Conservation (phyloP, 2,329 filamentous ascomycete species). For the Pseudogymnoascus sp. region DNA sequence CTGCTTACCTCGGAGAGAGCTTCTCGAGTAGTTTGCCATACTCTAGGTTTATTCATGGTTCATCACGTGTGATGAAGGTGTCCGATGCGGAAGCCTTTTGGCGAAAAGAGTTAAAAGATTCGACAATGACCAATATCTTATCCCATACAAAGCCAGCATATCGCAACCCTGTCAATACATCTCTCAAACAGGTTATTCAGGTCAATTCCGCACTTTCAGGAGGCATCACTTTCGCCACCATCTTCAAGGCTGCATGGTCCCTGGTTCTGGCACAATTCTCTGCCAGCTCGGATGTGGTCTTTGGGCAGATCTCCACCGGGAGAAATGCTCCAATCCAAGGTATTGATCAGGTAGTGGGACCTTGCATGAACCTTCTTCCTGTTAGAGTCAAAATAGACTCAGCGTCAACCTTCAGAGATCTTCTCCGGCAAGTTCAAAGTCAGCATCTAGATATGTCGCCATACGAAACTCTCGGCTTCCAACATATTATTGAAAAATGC, state of each 20-base stretch:
- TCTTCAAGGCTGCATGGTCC: constrained; percentile 30
- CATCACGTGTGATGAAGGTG: not conserved
- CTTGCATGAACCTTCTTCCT: constrained; percentile 37
- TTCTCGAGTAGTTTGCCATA: not conserved
- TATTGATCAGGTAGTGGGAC: constrained; percentile 35
- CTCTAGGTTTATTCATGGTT: not conserved
- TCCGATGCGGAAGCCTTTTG: not conserved
- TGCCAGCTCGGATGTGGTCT: constrained; percentile 32
- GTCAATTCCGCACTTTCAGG: not conserved
- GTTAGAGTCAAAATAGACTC: constrained; percentile 27
- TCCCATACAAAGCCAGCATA: not conserved
- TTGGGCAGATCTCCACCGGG: constrained; percentile 36
- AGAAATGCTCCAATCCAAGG: constrained; percentile 32
- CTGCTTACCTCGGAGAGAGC: not conserved
- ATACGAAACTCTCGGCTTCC: constrained; percentile 34
- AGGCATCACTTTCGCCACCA: constrained; percentile 14
- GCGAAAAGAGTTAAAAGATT: not conserved
- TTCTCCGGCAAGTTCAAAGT: constrained; percentile 39
- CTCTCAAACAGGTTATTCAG: not conserved
- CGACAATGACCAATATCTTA: not conserved
- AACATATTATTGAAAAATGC: constrained; percentile 30
- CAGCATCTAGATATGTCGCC: constrained; percentile 40
- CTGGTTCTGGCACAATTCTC: constrained; percentile 32
- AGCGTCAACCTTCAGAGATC: constrained; percentile 29
- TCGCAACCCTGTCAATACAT: not conserved